These are phyloP conservation scores for Apostasia shenzhenica DNA, from an alignment of 106 monocot genomes.

Conservation along the genomic window DNA sequence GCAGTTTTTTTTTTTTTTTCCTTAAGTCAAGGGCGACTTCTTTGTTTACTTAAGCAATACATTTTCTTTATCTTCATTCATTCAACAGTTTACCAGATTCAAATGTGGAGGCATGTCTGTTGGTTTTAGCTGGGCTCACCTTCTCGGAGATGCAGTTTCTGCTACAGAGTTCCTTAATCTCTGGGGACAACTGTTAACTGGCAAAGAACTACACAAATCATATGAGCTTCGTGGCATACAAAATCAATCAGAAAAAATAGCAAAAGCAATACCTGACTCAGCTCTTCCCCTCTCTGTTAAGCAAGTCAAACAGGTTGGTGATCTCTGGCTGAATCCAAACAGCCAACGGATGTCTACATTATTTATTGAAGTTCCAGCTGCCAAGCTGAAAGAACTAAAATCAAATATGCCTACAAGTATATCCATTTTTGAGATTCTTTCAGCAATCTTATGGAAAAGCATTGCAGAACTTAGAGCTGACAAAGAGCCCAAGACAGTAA, in stretches of 20 bases:
- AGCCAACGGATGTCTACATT: constrained; percentile 36
- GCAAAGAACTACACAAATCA: constrained; percentile 8
- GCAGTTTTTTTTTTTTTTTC: too few relatives aligned
- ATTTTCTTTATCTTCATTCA: too few relatives aligned
- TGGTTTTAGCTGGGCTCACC: constrained; percentile 84
- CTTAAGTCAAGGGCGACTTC: too few relatives aligned
- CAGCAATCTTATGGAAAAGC: constrained; percentile 59
- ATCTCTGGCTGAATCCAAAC: constrained; percentile 44
- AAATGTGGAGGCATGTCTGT: constrained; percentile 71
- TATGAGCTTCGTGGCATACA: background rate
- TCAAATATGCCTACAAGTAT: background rate
- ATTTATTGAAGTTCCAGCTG: constrained; percentile 38
- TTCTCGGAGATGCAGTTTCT: constrained; percentile 60
- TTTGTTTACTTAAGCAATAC: too few relatives aligned
- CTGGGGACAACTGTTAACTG: constrained; percentile 38
- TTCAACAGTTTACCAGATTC: constrained; percentile 64
- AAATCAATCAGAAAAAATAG: background rate
- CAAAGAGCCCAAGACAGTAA: constrained; percentile 41
- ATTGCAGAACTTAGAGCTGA: constrained; percentile 41
- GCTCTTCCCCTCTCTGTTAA: constrained; percentile 32
- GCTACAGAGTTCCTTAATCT: constrained; percentile 45
- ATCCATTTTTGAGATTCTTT: constrained; percentile 40
- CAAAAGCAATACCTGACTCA: background rate
- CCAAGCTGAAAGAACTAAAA: constrained; percentile 28
- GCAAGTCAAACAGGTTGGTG: constrained; percentile 35